Evolutionary conservation across 495 filamentous ascomycete species (phyloP).

Genomic region (Lasiosphaeria hispida): DNA sequence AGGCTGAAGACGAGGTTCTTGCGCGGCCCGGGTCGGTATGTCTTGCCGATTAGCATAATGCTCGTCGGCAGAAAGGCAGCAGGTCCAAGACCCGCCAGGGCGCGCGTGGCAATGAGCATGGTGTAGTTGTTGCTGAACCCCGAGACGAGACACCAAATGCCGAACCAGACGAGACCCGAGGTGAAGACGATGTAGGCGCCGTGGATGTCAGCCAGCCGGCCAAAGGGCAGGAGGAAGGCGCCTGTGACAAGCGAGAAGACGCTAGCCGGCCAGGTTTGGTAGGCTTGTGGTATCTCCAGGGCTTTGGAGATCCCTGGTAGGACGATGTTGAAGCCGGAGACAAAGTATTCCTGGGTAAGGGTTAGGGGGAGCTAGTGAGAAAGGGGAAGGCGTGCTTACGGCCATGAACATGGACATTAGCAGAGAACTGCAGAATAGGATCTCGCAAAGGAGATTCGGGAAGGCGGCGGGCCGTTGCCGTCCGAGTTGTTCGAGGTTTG

Average conservation of each 20-base stretch:
- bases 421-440: constrained; percentile 70
- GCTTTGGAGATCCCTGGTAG: constrained; percentile 63
- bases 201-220: constrained; percentile 72
- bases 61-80: constrained; percentile 76
- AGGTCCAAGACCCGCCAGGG: constrained; percentile 74
- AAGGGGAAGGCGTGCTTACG: constrained; percentile 39
- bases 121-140: constrained; percentile 68
- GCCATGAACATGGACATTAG: constrained; percentile 72
- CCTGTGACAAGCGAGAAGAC: constrained; percentile 74
- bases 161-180: constrained; percentile 66
- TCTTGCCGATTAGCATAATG: constrained; percentile 75
- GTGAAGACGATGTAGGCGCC: constrained; percentile 74
- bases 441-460: constrained; percentile 55
- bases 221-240: constrained; percentile 72
- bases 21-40: constrained; percentile 77
- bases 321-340: constrained; percentile 83
- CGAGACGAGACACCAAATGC: constrained; percentile 67
- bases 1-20: constrained; percentile 84
- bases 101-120: constrained; percentile 75
- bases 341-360: constrained; percentile 66
- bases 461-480: constrained; percentile 70
- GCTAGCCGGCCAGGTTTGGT: constrained; percentile 75
- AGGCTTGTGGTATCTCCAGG: constrained; percentile 61
- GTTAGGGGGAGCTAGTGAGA: constrained; percentile 1
- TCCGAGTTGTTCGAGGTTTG: constrained; percentile 61